Evolutionary conservation across 139 green algal genomes (phyloP), one percentile per base, ranked within the genome.

Genomic region (Raphidocelis subcapitata): DNA sequence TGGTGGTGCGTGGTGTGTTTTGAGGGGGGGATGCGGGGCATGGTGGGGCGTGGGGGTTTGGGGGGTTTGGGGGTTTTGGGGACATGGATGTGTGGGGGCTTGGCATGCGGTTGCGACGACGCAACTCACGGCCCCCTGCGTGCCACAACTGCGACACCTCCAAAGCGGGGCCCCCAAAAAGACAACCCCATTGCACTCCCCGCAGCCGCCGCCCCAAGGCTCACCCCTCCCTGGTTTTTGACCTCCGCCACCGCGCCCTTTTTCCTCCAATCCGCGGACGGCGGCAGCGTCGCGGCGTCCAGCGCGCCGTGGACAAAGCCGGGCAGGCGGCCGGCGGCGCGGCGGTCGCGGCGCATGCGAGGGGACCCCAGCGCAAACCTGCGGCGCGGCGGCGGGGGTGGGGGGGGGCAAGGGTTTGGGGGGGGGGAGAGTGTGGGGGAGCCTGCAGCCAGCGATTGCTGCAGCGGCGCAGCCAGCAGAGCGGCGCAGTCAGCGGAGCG

Each of bases 191-290:
- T 23, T 18, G n/a, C 20, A 41, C 32, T 16, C 8, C 61, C 28
- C 61, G 5, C 10, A 44, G 15, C 29, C 61, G 32, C 61, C 41
- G 41, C 41, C 41, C 21, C 18, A 16, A 51, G 89, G 73, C 89
- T 92, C 75, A 85, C 82, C 79, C 81, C 80, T 26, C 68, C 76
- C 85, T 99, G 95, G 84, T 98, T 98, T 87, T 99, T 99, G 21
- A 98, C 92, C 28, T 81, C 60, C 0, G 87, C 95, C 4, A 98
- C 94, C 1, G 88, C 92, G 16, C 91, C 89, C 67, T 93, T 71
- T 14, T 86, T 63, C 0, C 86, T 73, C 94, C 94, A 98, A 83
- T 98, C 90, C 5, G 94, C 66, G 0, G 65, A 26, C 0, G 76
- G 35, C 2, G 92, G 83, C 20, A 88, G 62, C 20, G 47, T 46